These are phyloP conservation scores for Venturia oleaginea DNA, from an alignment of 2,329 filamentous ascomycete genomes.

Conservation along the genomic window DNA sequence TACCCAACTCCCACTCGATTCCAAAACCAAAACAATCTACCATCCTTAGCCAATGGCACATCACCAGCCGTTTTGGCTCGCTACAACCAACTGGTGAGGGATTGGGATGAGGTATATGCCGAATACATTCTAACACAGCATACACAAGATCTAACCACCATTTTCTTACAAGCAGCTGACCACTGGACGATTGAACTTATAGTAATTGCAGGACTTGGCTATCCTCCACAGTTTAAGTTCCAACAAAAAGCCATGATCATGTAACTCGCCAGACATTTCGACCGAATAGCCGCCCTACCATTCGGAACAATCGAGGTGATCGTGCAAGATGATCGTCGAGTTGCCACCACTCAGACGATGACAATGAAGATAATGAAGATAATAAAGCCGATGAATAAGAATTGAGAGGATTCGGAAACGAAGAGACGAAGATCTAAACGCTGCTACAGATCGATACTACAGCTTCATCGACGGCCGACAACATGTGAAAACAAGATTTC, in stretches of 20 bases:
- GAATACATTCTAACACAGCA: background rate
- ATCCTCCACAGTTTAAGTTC: background rate
- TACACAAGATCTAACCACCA: background rate
- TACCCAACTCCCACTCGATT: too few relatives aligned
- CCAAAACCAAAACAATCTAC: too few relatives aligned
- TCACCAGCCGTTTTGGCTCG: too few relatives aligned
- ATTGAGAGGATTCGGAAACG: background rate
- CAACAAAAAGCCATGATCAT: background rate
- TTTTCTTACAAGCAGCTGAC: background rate
- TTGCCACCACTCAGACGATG: background rate
- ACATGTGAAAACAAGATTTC: too few relatives aligned
- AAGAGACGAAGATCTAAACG: background rate
- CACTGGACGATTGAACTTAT: background rate
- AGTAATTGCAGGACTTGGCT: background rate
- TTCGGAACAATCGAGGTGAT: too few relatives aligned
- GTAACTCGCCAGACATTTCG: background rate
- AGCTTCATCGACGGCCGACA: too few relatives aligned
- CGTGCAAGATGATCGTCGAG: too few relatives aligned
- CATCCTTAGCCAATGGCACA: too few relatives aligned
- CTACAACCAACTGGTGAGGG: background rate
- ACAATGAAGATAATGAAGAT: background rate
- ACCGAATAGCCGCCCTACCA: background rate
- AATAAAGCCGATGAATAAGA: background rate
- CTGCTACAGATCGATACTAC: too few relatives aligned
- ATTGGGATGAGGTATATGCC: background rate